Evolutionary conservation across 257 asterid genomes (phyloP), one percentile per base, ranked within the genome.

Genomic region (Thymus quinquecostatus): DNA sequence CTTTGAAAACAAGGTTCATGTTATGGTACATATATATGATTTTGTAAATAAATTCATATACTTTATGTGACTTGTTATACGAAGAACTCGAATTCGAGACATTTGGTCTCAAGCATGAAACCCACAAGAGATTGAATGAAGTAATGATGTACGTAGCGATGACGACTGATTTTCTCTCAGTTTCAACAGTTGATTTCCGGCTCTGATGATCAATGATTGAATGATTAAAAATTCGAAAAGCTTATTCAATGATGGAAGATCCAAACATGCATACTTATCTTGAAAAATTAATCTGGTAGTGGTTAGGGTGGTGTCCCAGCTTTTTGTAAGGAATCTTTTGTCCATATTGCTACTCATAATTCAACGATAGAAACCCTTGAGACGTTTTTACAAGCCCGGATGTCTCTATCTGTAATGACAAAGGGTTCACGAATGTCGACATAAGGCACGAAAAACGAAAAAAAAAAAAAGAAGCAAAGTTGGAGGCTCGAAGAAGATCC

Each of bases 1-100:
- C 87, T 83, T 36, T 87, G 78, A 88, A 61, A 28, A 34, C 61
- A 71, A 48, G n/a, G 36, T 38, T 38, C 33, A 38, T 48, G 12
- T 27, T 2, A 38, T 8, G n/a, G 29, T 69, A 29, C 57, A 55
- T 50, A 1, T 6, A 29, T 56, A 21, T 21, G 21, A 21, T 21
- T 21, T 21, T 21, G 65, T 45, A 56, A 28, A 13, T 56, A 55
- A 12, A 30, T 11, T 55, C 41, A 21, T 21, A 21, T 21, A 21
- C 21, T 21, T 21, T 21, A 21, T 21, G 21, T 21, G 21, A 21
- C 21, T 21, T 21, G 21, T 21, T 21, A 21, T 21, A 21, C 21
- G 21, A 21, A 21, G 21, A 21, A 21, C 21, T 21, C 21, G 21
- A 21, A 21, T 21, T 21, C 21, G 21, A 21, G 21, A 21, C 21